These are phyloP conservation scores for Hypoxylon cercidicola DNA, from an alignment of 495 filamentous ascomycete genomes.

Conservation along the genomic window DNA sequence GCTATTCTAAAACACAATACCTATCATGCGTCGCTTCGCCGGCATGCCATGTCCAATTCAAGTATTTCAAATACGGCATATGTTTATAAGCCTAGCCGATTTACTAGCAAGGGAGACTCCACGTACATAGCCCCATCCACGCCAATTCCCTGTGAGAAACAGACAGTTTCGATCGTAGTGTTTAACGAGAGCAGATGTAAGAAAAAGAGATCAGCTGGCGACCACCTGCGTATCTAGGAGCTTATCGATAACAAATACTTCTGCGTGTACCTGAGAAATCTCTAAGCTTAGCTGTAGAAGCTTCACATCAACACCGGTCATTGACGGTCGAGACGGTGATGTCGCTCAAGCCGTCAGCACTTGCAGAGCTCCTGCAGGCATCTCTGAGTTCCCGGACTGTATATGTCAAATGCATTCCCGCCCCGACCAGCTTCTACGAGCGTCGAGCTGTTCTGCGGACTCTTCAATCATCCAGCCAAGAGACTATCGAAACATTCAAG, in stretches of 20 bases:
- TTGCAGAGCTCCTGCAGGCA: conserved; percentile 41
- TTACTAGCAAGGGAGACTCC: no score
- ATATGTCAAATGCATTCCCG: conserved; percentile 71
- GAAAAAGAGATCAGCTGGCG: neutral
- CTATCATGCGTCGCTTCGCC: no score
- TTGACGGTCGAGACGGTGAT: conserved; percentile 14
- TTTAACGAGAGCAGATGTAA: no score
- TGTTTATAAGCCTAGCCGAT: no score
- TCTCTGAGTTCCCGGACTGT: conserved; percentile 54
- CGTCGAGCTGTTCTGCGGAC: conserved; percentile 75
- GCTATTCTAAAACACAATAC: no score
- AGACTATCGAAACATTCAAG: conserved; percentile 80
- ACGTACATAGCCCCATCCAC: no score
- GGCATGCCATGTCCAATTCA: no score
- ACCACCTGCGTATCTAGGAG: neutral
- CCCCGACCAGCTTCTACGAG: conserved; percentile 72
- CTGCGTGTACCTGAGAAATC: neutral
- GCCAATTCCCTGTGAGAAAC: no score
- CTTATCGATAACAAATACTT: neutral
- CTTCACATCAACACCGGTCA: neutral
- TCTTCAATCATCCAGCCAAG: conserved; percentile 71
- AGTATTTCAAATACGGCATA: no score
- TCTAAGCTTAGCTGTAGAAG: conserved; percentile 4
- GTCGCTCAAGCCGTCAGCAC: conserved; percentile 30
- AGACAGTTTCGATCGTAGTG: no score